These are phyloP conservation scores for Exophiala bonariae DNA, from an alignment of 2,329 filamentous ascomycete species.

Conservation along the genomic window DNA sequence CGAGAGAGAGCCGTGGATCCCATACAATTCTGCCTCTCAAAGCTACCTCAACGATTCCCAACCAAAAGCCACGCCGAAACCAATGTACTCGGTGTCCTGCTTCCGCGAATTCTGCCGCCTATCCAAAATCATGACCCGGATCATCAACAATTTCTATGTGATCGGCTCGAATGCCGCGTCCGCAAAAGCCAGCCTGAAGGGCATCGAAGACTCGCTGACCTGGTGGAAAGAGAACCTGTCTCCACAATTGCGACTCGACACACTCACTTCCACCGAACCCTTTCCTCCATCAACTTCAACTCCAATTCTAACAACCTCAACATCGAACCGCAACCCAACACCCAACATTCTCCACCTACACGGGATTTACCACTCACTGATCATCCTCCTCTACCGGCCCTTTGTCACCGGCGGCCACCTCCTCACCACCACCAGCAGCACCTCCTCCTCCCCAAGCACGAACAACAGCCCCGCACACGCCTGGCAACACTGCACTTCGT, in stretches of 20 bases:
- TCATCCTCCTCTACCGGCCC: conserved; percentile 47
- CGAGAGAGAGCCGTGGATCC: conserved; percentile 31
- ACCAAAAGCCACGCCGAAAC: too few relatives aligned
- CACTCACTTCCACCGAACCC: conserved; percentile 23
- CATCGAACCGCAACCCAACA: too few relatives aligned
- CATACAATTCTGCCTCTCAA: too few relatives aligned
- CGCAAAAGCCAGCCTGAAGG: conserved; percentile 30
- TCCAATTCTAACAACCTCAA: too few relatives aligned
- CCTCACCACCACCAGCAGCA: conserved; percentile 29
- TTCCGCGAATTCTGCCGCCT: conserved; percentile 38
- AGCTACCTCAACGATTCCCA: too few relatives aligned
- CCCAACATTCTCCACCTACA: conserved; percentile 35
- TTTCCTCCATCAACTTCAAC: too few relatives aligned
- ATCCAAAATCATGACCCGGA: conserved; percentile 39
- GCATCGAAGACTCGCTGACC: conserved; percentile 30
- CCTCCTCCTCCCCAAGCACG: too few relatives aligned
- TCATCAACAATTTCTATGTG: conserved; percentile 37
- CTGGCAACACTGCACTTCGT: conserved; percentile 35
- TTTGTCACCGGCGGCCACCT: conserved; percentile 40
- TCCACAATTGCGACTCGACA: conserved; percentile 27
- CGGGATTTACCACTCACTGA: conserved; percentile 42
- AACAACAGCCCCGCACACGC: conserved; percentile 29
- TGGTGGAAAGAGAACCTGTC: conserved; percentile 33
- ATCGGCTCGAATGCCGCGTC: conserved; percentile 30
- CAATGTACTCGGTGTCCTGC: conserved; percentile 34